phyloP scores from a whole-genome alignment of 208 protist genomes.

The Strigomonas galati region DNA sequence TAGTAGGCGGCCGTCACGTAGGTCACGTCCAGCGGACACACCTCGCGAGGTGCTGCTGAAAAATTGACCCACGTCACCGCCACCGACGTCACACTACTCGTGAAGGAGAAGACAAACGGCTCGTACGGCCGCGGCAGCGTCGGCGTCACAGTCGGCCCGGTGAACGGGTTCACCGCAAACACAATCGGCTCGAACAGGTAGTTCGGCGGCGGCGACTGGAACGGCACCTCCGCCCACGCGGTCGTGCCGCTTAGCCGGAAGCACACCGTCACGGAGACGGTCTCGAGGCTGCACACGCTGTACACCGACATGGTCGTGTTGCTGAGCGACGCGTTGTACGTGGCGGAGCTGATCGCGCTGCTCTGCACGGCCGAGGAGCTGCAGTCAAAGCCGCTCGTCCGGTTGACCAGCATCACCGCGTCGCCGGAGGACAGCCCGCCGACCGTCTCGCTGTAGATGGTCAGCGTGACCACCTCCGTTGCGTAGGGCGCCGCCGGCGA shows the following conservation, averaged over 20 bases:
- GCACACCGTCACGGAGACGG: constrained; percentile 62
- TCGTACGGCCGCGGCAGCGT: constrained; percentile 66
- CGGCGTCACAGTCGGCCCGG: constrained; percentile 25
- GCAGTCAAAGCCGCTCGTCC: constrained; percentile 55
- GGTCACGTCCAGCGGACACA: constrained; percentile 38
- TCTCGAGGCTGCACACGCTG: constrained; percentile 43
- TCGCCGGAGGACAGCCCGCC: constrained; percentile 34
- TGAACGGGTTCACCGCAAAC: constrained; percentile 50
- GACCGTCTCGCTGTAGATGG: constrained; percentile 32
- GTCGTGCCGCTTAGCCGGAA: constrained; percentile 42
- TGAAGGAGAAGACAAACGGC: constrained; percentile 62
- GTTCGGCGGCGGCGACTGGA: constrained; percentile 32
- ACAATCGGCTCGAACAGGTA: constrained; percentile 51
- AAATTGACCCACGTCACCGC: constrained; percentile 58
- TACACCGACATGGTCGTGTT: constrained; percentile 45
- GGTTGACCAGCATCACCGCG: constrained; percentile 50
- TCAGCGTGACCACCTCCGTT: constrained; percentile 47
- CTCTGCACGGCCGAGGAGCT: constrained; percentile 28
- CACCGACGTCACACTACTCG: constrained; percentile 24
- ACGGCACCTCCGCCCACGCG: constrained; percentile 80
- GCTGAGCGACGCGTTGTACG: constrained; percentile 33
- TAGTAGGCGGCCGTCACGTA: constrained; percentile 58
- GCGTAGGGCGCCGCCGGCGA: constrained; percentile 43
- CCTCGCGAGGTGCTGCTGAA: constrained; percentile 28
- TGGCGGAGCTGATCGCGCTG: constrained; percentile 33